A percentile compares a stretch with the other conserved stretches of the same genome.
Conservation (phyloP, 1,284 basidiomycete species). For the Coniferiporia weirii region DNA sequence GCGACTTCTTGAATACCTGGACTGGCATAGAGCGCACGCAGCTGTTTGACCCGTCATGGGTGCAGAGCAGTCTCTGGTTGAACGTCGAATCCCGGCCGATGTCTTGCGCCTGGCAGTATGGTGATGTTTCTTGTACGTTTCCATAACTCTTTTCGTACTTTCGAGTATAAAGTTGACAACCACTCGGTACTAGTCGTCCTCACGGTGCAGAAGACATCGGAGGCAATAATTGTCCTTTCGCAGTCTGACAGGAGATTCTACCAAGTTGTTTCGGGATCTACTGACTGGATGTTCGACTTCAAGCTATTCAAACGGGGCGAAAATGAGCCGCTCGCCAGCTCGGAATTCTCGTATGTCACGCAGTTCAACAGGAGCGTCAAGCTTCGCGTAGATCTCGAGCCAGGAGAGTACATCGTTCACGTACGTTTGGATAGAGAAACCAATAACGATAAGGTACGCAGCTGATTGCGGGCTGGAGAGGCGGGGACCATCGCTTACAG, state of each 20-base stretch:
- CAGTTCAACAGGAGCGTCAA: slow-evolving; percentile 36
- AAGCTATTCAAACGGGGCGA: slow-evolving; percentile 41
- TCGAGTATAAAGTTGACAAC: slow-evolving; percentile 14
- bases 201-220: slow-evolving; percentile 32
- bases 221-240: slow-evolving; percentile 43
- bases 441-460: slow-evolving; percentile 13
- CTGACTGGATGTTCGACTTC: slow-evolving; percentile 41
- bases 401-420: slow-evolving; percentile 50
- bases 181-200: slow-evolving; percentile 34
- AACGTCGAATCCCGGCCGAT: slow-evolving; percentile 33
- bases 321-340: slow-evolving; percentile 32
- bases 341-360: slow-evolving; percentile 26
- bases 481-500: background rate
- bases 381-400: slow-evolving; percentile 36
- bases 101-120: slow-evolving; percentile 40
- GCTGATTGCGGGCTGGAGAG: background rate
- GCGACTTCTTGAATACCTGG: slow-evolving; percentile 45
- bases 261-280: slow-evolving; percentile 30
- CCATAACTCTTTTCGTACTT: slow-evolving; percentile 24
- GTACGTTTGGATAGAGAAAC: slow-evolving; percentile 36
- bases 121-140: slow-evolving; percentile 43
- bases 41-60: slow-evolving; percentile 45
- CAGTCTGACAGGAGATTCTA: slow-evolving; percentile 45
- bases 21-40: slow-evolving; percentile 40
- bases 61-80: slow-evolving; percentile 45